Evolutionary conservation across 768 basidiomycete genomes (phyloP).

Genomic region (Antrodiella citrinella): DNA sequence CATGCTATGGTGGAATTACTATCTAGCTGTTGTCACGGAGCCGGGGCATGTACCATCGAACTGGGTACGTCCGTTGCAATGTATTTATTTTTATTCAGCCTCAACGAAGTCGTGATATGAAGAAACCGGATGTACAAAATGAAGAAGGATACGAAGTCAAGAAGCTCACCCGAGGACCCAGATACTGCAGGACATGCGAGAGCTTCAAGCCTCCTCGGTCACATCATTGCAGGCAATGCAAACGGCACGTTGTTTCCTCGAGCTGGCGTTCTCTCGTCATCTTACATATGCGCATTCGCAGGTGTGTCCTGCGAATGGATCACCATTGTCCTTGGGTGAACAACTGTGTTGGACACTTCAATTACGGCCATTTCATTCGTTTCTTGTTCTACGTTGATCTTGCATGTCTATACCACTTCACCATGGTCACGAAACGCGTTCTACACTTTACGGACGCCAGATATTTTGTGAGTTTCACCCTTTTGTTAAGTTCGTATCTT

Average conservation of each 20-base stretch:
- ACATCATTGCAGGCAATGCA: constrained; percentile 90
- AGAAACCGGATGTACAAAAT: constrained; percentile 68
- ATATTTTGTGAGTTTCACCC: constrained; percentile 47
- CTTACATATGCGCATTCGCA: constrained; percentile 18
- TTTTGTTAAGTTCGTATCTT: no score
- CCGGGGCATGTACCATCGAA: constrained; percentile 74
- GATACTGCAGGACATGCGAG: constrained; percentile 83
- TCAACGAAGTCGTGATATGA: constrained; percentile 4
- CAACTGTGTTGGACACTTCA: constrained; percentile 91
- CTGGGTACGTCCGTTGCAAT: constrained; percentile 54
- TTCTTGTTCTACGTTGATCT: constrained; percentile 90
- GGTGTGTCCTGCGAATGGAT: constrained; percentile 88
- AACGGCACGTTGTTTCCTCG: constrained; percentile 61
- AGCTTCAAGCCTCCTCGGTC: constrained; percentile 81
- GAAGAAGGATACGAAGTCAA: constrained; percentile 84
- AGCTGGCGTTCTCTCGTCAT: background rate
- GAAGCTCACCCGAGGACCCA: constrained; percentile 71
- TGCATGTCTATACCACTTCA: constrained; percentile 81
- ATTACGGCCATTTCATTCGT: constrained; percentile 82
- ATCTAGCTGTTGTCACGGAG: constrained; percentile 70
- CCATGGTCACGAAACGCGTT: constrained; percentile 71
- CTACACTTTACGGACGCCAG: constrained; percentile 32
- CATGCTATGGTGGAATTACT: constrained; percentile 85
- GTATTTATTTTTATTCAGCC: background rate
- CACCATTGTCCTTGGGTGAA: constrained; percentile 93